Evolutionary conservation across 208 protist species (phyloP).

Genomic region (Ichthyophonus hoferi): DNA sequence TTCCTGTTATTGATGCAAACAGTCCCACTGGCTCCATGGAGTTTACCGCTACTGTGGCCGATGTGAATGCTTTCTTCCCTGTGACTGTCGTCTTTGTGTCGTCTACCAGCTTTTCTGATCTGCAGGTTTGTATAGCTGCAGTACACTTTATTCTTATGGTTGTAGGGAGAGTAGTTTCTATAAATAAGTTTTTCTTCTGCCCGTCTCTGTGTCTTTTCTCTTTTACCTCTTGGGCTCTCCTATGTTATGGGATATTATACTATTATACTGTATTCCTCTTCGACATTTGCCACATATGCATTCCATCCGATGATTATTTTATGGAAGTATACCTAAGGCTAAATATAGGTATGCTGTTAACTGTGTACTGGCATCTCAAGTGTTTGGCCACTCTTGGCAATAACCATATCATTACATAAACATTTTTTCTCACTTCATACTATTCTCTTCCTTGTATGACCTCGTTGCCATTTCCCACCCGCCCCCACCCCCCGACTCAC

Average conservation of each 20-base stretch:
- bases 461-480: too few species aligned
- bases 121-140: neutral
- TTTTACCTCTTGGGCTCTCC: neutral
- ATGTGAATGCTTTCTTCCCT: slow-evolving; percentile 44
- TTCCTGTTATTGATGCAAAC: slow-evolving; percentile 23
- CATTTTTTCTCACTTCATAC: neutral
- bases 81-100: slow-evolving; percentile 28
- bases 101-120: neutral
- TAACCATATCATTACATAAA: neutral
- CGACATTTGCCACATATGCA: neutral
- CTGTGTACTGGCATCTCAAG: too few species aligned
- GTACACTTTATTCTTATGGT: neutral
- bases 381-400: neutral
- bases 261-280: neutral
- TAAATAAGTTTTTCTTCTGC: too few species aligned
- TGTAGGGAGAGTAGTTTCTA: neutral
- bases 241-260: neutral
- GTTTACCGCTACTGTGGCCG: slow-evolving; percentile 7
- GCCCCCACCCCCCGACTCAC: too few species aligned
- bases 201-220: neutral
- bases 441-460: too few species aligned
- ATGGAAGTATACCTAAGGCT: too few species aligned
- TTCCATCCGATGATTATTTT: too few species aligned
- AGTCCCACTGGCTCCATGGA: slow-evolving; percentile 29
- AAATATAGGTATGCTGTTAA: too few species aligned